Evolutionary conservation across 2,329 filamentous ascomycete genomes (phyloP).

Genomic region (Cladosporium sp.): DNA sequence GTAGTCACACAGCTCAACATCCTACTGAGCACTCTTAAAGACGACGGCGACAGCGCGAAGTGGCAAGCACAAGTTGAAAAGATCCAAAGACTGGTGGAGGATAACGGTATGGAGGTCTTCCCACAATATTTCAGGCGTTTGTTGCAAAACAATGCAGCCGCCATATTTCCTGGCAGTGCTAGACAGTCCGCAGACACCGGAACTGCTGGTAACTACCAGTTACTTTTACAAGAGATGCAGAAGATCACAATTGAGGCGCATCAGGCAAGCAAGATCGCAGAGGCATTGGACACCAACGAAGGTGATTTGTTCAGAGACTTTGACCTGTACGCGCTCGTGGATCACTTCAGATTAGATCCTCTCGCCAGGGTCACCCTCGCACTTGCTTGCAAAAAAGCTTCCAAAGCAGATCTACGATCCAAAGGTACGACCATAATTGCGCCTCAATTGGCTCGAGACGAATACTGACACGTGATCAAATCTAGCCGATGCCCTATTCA

Average conservation of each 20-base stretch:
- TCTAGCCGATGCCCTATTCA: slow-evolving; percentile 82
- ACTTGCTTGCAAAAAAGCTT: slow-evolving; percentile 80
- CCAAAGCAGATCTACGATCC: slow-evolving; percentile 74
- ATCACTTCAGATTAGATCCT: slow-evolving; percentile 90
- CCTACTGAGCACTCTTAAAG: slow-evolving; percentile 87
- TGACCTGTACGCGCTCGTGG: slow-evolving; percentile 90
- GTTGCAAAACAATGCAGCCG: slow-evolving; percentile 81
- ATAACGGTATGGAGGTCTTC: slow-evolving; percentile 98
- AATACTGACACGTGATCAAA: slow-evolving; percentile 16
- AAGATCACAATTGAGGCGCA: slow-evolving; percentile 77
- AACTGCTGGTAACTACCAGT: slow-evolving; percentile 69
- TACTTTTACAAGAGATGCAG: slow-evolving; percentile 78
- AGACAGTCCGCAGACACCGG: slow-evolving; percentile 58
- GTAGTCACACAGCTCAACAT: slow-evolving; percentile 94
- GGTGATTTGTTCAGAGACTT: slow-evolving; percentile 95
- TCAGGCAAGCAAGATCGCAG: slow-evolving; percentile 85
- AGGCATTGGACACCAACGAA: slow-evolving; percentile 84
- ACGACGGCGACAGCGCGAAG: slow-evolving; percentile 87
- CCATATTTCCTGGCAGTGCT: slow-evolving; percentile 80
- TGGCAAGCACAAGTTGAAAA: slow-evolving; percentile 90
- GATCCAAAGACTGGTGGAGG: slow-evolving; percentile 92
- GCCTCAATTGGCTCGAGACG: not conserved
- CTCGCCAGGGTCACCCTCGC: slow-evolving; percentile 83
- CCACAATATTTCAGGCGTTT: slow-evolving; percentile 92
- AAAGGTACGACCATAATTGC: slow-evolving; percentile 62